A percentile compares a stretch with the other conserved stretches of the same genome.
These are phyloP conservation scores for Euclidium syriacum DNA, from an alignment of 345 rosid genomes.

Conservation along the genomic window DNA sequence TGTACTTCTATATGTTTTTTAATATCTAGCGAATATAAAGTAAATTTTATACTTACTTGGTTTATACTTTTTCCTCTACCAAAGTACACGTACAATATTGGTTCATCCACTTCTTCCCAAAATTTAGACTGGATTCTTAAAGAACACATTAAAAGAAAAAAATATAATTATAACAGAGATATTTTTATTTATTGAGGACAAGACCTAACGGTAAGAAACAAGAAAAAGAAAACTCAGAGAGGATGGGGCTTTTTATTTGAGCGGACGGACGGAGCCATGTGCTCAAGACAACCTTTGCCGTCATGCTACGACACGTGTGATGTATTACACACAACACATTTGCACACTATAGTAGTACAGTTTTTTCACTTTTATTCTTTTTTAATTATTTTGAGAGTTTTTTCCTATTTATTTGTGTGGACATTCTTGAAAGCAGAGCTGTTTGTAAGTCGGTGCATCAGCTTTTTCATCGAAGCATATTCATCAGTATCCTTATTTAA, in stretches of 20 bases:
- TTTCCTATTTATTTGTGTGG: constrained; percentile 15
- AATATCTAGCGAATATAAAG: background rate
- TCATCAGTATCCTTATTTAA: background rate
- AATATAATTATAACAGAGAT: too few relatives aligned
- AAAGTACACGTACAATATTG: constrained; percentile 12
- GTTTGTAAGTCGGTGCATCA: constrained; percentile 29
- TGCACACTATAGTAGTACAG: background rate
- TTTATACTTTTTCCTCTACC: background rate
- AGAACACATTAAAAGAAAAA: background rate
- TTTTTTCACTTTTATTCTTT: background rate
- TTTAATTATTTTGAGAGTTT: background rate
- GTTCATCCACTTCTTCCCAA: background rate
- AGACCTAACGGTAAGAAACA: constrained; percentile 25
- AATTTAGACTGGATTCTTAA: background rate
- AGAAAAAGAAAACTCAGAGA: background rate
- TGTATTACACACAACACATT: constrained; percentile 15
- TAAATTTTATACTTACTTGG: background rate
- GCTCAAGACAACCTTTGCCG: constrained; percentile 32
- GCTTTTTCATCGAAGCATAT: constrained; percentile 13
- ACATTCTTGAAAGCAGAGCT: constrained; percentile 24
- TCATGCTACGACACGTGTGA: constrained; percentile 32
- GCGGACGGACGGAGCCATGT: constrained; percentile 23
- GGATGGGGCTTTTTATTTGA: background rate
- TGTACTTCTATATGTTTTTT: background rate
- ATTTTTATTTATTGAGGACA: background rate